Evolutionary conservation across 2,329 filamentous ascomycete genomes (phyloP), one percentile per base, ranked within the genome.

Genomic region (Pezicula radicicola): DNA sequence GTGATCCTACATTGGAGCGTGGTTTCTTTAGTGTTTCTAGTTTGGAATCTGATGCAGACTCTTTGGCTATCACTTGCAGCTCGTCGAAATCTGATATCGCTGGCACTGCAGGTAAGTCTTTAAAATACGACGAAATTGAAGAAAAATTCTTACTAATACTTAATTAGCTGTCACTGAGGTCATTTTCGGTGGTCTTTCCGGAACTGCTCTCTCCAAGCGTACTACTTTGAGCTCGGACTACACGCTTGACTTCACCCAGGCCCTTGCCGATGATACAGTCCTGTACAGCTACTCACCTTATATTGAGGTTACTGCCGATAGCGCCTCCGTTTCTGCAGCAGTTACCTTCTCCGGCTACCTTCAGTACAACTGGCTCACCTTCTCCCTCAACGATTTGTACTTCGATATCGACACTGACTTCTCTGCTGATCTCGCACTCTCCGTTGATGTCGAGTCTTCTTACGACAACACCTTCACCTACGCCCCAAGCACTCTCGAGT

Each of bases 331-430:
- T 49, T 63, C 63, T 16, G 64, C 68, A 21, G 63, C 63, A 16
- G 62, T 73, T 37, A 70, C 69, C 13, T 69, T 76, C 42, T 74
- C 72, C 1, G 73, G 73, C 33, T 68, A 70, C 52, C 63, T 76
- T n/a, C 63, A 66, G 46, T 75, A 72, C 61, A 69, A 68, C 55
- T 68, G 74, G 54, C 60, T 64, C 44, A 54, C 55, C n/a, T 61
- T 63, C 39, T 60, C 64, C 39, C 58, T 72, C 5, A 58, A 71
- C 41, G 58, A 63, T 25, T 64, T 76, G 5, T 71, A 69, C 59
- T 71, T 76, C 42, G 72, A 76, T 54, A 65, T 76, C 54, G 71
- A 74, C 48, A 65, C 72, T 19, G 57, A 60, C 19, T 64, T 75
- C 48, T 64, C 63, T 15, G 67, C 70, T 2, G 63, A 68, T 33